Percentiles rank a stretch among this genome's conserved stretches.
Conservation (phyloP, 2,329 filamentous ascomycete species). For the Hortaea werneckii region DNA sequence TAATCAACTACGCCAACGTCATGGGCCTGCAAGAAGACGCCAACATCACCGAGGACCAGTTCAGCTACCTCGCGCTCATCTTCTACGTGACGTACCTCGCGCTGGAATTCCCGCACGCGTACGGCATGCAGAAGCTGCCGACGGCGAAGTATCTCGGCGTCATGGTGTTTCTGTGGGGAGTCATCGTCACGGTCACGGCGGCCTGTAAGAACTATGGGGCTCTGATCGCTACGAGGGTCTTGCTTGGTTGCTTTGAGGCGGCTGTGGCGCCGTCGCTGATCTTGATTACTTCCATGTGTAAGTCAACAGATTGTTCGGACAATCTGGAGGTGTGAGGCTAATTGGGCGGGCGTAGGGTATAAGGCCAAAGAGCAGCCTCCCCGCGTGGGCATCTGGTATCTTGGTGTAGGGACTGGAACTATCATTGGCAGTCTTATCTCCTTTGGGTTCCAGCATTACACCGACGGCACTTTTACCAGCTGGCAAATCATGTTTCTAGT, state of each 20-base stretch:
- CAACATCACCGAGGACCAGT: conserved; percentile 25
- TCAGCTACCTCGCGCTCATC: conserved; percentile 24
- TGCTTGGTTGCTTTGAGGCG: conserved; percentile 46
- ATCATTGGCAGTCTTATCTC: conserved; percentile 48
- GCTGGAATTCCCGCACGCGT: conserved; percentile 34
- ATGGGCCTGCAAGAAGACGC: conserved; percentile 32
- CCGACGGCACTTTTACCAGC: conserved; percentile 26
- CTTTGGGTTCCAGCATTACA: conserved; percentile 44
- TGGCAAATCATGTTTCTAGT: conserved; percentile 46
- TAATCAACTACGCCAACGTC: conserved; percentile 23
- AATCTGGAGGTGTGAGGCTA: neutral
- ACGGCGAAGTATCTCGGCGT: conserved; percentile 42
- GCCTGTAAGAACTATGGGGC: conserved; percentile 42
- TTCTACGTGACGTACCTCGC: conserved; percentile 30
- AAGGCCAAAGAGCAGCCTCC: conserved; percentile 46
- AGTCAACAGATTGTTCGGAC: neutral
- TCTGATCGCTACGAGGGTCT: conserved; percentile 39
- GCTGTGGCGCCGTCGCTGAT: conserved; percentile 46
- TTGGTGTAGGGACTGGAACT: conserved; percentile 49
- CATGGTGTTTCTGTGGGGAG: conserved; percentile 36
- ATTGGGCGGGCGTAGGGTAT: conserved; percentile 10
- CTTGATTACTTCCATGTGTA: conserved; percentile 41
- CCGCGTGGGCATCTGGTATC: conserved; percentile 57
- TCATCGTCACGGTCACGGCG: conserved; percentile 39
- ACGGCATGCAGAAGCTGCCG: conserved; percentile 44